Percentiles rank a stretch among this genome's conserved stretches.
Evolutionary conservation across 345 rosid genomes (phyloP).

Genomic region (Acer negundo): DNA sequence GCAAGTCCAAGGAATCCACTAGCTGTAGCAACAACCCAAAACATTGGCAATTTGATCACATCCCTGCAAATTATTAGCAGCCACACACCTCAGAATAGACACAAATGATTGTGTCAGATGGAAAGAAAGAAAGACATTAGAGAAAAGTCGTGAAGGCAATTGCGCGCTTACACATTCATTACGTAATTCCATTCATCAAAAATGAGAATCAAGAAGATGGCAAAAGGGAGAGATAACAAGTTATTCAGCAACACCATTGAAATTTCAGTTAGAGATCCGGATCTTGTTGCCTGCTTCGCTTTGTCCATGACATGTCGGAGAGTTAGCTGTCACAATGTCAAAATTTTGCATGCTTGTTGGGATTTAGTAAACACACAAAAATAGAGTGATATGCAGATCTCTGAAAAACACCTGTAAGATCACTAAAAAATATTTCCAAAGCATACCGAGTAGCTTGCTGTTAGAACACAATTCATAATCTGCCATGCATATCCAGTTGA

Average conservation of each 20-base stretch:
- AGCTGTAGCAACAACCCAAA: conserved; percentile 84
- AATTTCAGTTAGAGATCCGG: conserved; percentile 75
- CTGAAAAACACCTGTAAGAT: conserved; percentile 7
- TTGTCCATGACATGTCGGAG: conserved; percentile 81
- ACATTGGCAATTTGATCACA: conserved; percentile 65
- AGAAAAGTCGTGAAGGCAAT: neutral
- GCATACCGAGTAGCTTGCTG: conserved; percentile 89
- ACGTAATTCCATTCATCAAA: conserved; percentile 81
- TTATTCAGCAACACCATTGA: conserved; percentile 97
- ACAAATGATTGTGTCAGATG: neutral
- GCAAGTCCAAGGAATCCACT: conserved; percentile 92
- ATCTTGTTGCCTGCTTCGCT: conserved; percentile 76
- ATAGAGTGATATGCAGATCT: conserved; percentile 5
- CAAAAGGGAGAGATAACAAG: conserved; percentile 79
- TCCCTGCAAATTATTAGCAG: conserved; percentile 50
- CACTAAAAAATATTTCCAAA: neutral
- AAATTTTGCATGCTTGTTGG: conserved; percentile 16
- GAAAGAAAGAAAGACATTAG: neutral
- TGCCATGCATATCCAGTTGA: conserved; percentile 83
- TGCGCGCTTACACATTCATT: conserved; percentile 53
- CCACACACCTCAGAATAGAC: conserved; percentile 4
- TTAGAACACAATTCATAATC: conserved; percentile 69
- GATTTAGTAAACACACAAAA: neutral
- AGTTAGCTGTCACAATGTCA: conserved; percentile 59
- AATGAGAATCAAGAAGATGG: conserved; percentile 55